Percentiles rank a stretch among this genome's conserved stretches.
Evolutionary conservation across 768 basidiomycete species (phyloP).

Genomic region (Tricholoma hemisulphureum): DNA sequence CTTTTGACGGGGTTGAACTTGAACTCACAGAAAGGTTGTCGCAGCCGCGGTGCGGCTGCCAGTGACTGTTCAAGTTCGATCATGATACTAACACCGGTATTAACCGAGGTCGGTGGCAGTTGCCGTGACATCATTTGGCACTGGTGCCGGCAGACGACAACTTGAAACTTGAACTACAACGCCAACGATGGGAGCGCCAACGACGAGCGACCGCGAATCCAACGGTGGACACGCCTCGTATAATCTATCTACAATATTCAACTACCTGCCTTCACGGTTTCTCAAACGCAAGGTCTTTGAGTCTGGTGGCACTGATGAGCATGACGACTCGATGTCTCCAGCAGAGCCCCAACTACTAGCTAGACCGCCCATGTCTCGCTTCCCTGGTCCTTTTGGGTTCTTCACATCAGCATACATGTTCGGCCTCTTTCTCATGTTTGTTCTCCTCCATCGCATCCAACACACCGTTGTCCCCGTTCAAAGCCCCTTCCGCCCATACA

Average conservation of each 20-base stretch:
- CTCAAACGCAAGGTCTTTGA: neutral
- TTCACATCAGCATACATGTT: constrained; percentile 72
- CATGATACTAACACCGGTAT: no score
- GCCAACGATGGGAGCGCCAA: neutral
- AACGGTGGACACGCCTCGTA: neutral
- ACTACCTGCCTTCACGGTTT: neutral
- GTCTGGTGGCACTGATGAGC: neutral
- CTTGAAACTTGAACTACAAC: neutral
- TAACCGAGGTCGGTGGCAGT: no score
- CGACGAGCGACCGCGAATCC: neutral
- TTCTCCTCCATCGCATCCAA: constrained; percentile 74
- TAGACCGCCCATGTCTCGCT: neutral
- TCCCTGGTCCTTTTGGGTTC: constrained; percentile 57
- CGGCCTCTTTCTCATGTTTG: constrained; percentile 63
- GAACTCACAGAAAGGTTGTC: no score
- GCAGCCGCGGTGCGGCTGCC: no score
- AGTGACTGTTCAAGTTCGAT: no score
- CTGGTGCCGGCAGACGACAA: neutral
- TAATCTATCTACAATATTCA: neutral
- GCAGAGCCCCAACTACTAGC: neutral
- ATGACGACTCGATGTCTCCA: neutral
- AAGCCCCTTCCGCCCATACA: constrained; percentile 21
- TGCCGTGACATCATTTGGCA: no score
- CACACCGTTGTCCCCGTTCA: constrained; percentile 69
- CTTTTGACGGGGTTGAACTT: no score